A percentile compares a stretch with the other conserved stretches of the same genome.
These are phyloP conservation scores for Hypericum androsaemum DNA, from an alignment of 345 rosid species.

Conservation along the genomic window DNA sequence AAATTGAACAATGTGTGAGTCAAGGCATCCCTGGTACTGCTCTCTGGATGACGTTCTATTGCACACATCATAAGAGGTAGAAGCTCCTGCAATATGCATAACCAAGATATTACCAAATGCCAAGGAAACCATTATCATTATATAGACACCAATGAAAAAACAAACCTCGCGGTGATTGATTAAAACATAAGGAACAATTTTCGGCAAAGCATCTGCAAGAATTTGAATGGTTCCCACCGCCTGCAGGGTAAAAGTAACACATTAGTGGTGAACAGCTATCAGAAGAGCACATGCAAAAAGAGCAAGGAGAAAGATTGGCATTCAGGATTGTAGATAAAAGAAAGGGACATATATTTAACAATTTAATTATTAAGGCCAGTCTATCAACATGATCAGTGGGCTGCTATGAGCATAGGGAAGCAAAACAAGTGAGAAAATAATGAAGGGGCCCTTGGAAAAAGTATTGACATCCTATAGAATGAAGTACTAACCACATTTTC, in stretches of 20 bases:
- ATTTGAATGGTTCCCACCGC: slow-evolving; percentile 87
- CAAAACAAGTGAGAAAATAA: neutral
- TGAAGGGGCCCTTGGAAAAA: slow-evolving; percentile 1
- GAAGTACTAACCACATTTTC: slow-evolving; percentile 50
- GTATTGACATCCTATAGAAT: slow-evolving; percentile 12
- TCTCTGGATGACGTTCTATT: slow-evolving; percentile 89
- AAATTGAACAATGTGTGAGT: slow-evolving; percentile 88
- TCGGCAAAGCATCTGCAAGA: slow-evolving; percentile 93
- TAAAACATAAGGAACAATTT: slow-evolving; percentile 94
- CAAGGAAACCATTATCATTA: neutral
- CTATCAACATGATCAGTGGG: too few relatives aligned
- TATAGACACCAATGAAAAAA: slow-evolving; percentile 6
- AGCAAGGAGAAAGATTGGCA: too few relatives aligned
- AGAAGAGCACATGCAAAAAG: too few relatives aligned
- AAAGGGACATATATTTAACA: too few relatives aligned
- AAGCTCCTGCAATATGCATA: slow-evolving; percentile 52
- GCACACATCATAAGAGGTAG: slow-evolving; percentile 99
- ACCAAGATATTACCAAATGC: slow-evolving; percentile 7
- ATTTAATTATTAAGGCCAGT: too few relatives aligned
- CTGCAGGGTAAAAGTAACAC: slow-evolving; percentile 30
- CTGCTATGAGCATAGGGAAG: neutral
- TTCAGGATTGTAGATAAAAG: too few relatives aligned
- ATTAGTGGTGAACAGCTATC: too few relatives aligned
- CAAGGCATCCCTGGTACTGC: slow-evolving; percentile 72
- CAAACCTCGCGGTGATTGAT: slow-evolving; percentile 95